A percentile compares a stretch with the other conserved stretches of the same genome.
These are phyloP conservation scores for Yamadazyma jaroonii DNA, from an alignment of 1,139 yeast genomes.

Conservation along the genomic window DNA sequence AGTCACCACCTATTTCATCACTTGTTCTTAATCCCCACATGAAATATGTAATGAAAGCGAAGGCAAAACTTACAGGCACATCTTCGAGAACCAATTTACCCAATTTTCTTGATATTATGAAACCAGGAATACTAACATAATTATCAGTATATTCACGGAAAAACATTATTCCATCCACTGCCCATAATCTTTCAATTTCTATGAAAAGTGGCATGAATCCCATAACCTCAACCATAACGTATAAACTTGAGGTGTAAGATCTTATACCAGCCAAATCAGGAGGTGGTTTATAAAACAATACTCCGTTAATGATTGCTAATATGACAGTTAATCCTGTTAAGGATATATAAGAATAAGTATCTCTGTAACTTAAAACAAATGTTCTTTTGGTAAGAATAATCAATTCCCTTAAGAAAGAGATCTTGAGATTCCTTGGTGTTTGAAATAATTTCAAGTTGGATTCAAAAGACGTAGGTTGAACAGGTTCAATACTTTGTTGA, in stretches of 20 bases:
- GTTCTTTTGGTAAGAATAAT: constrained; percentile 55
- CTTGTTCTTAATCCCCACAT: constrained; percentile 67
- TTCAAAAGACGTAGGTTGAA: constrained; percentile 19
- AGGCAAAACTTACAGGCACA: constrained; percentile 57
- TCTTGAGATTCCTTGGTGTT: constrained; percentile 24
- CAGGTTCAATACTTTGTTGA: constrained; percentile 4
- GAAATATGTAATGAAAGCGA: constrained; percentile 63
- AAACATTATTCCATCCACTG: constrained; percentile 63
- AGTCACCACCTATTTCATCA: constrained; percentile 16
- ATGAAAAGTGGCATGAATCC: constrained; percentile 68
- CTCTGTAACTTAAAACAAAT: constrained; percentile 54
- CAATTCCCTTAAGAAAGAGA: constrained; percentile 45
- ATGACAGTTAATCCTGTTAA: constrained; percentile 53
- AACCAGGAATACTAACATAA: constrained; percentile 66
- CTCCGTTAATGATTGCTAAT: constrained; percentile 64
- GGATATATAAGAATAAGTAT: constrained; percentile 53
- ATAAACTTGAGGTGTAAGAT: constrained; percentile 60
- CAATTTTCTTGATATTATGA: constrained; percentile 62
- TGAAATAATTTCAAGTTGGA: constrained; percentile 24
- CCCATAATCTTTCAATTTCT: constrained; percentile 73
- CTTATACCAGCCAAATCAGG: constrained; percentile 66
- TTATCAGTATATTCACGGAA: constrained; percentile 75
- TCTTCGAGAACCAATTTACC: constrained; percentile 72
- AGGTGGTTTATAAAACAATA: constrained; percentile 71
- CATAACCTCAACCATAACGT: constrained; percentile 63